Evolutionary conservation across 805 yeast species (phyloP).

Genomic region (Sugiyamaella floridensis): DNA sequence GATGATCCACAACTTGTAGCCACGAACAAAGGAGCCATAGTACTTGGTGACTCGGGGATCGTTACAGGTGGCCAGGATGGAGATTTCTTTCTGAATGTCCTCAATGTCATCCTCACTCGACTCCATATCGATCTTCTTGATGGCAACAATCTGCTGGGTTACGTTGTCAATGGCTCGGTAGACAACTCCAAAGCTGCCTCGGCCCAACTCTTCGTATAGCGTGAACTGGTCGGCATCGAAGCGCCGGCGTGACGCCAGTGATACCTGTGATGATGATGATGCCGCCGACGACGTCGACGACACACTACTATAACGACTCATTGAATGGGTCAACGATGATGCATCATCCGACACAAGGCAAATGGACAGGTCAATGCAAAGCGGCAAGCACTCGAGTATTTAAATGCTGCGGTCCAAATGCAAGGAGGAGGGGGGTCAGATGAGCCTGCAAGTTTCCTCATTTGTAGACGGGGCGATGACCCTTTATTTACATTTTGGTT

Average conservation of each 20-base stretch:
- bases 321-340: neutral
- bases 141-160: constrained; percentile 13
- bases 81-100: constrained; percentile 68
- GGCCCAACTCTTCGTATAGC: constrained; percentile 52
- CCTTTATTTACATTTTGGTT: constrained; percentile 4
- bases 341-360: neutral
- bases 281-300: constrained; percentile 13
- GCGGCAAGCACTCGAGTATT: neutral
- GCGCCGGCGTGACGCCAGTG: constrained; percentile 13
- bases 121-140: constrained; percentile 56
- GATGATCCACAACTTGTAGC: constrained; percentile 66
- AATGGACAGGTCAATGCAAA: neutral
- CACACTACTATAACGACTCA: constrained; percentile 6
- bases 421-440: neutral
- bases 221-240: constrained; percentile 40
- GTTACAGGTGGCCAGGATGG: constrained; percentile 59
- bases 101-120: constrained; percentile 56
- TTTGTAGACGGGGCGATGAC: neutral
- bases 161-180: constrained; percentile 50
- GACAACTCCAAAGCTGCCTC: constrained; percentile 76
- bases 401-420: neutral
- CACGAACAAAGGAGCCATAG: constrained; percentile 64
- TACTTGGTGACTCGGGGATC: constrained; percentile 57
- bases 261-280: constrained; percentile 2
- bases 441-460: neutral